Base-by-base conservation (phyloP, 306 rosid genomes). In the Amphicarpaea edgeworthii region DNA sequence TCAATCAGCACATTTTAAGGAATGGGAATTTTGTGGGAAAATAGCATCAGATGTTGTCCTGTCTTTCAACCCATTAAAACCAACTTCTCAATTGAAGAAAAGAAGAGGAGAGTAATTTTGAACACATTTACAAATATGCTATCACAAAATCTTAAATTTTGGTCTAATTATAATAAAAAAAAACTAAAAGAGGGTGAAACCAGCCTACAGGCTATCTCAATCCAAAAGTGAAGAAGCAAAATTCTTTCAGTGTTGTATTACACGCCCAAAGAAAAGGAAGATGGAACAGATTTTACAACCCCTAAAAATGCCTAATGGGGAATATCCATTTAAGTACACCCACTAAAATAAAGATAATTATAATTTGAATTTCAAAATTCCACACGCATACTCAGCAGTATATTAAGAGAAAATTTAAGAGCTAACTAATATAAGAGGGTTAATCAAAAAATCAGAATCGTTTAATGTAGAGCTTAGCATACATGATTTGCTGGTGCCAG, bases 401-500 rank as follows among this genome's bases (percentile, higher is more conserved):
- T 30, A 17, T 23, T 45, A 49, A 54, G 11, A 34, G 11, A 61
- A 68, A 23, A 28, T 7, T n/a, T 24, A 15, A 34, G 26, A 77
- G 14, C 77, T 37, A 60, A 77, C 63, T 55, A 74, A 61, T 34
- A 41, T 26, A 23, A 21, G 1, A 63, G 46, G 11, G 14, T 55
- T 20, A 15, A 59, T 28, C 16, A 30, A 15, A 16, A 17, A 60
- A 8, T 16, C 59, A 28, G 12, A 69, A 72, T 72, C 49, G 40
- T 34, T 41, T 60, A 12, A 59, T 37, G 30, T 38, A 75, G 70
- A 75, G 78, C 51, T 62, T 26, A 42, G 21, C 98, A 70, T 86
- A 96, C 98, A 96, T 83, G 99, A 92, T 85, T 90, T 96, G 24
- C 76, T 84, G 37, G 84, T 75, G 28, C 98, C 96, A 30, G 89